phyloP scores from a whole-genome alignment of 352 stramenopile genomes.

The Phytopythium boreale region DNA sequence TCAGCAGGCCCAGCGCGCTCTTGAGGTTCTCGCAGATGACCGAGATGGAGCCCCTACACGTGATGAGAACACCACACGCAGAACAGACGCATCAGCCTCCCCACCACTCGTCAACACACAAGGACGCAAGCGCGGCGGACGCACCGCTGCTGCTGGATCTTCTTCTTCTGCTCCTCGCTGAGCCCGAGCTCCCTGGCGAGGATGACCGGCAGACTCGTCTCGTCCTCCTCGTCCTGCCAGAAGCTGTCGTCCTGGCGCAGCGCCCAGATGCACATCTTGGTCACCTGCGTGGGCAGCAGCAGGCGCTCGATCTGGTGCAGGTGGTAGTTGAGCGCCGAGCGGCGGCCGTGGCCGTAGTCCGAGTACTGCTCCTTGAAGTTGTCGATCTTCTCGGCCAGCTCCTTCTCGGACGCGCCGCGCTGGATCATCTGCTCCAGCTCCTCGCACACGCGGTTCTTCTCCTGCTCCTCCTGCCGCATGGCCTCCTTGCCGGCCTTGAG shows the following conservation, averaged over 20 bases:
- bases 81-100: neutral
- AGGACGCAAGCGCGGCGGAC: conserved; percentile 8
- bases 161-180: conserved; percentile 91
- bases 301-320: conserved; percentile 93
- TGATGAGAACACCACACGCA: conserved; percentile 5
- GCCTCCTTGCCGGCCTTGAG: conserved; percentile 87
- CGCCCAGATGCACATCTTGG: conserved; percentile 92
- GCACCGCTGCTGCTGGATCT: conserved; percentile 90
- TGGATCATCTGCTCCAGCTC: conserved; percentile 85
- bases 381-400: conserved; percentile 93
- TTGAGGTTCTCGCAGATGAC: conserved; percentile 90
- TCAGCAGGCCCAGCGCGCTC: conserved; percentile 79
- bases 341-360: conserved; percentile 90
- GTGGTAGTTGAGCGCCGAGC: conserved; percentile 86
- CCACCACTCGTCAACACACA: no score
- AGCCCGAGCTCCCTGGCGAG: conserved; percentile 89
- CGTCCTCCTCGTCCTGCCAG: conserved; percentile 86
- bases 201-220: conserved; percentile 89
- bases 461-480: conserved; percentile 82
- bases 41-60: conserved; percentile 50
- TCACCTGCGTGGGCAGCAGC: conserved; percentile 93
- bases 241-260: conserved; percentile 90
- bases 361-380: conserved; percentile 94
- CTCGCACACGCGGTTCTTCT: conserved; percentile 83
- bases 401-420: conserved; percentile 72